phyloP scores from a whole-genome alignment of 2,329 filamentous ascomycete species.

The Fusarium cicatricum region DNA sequence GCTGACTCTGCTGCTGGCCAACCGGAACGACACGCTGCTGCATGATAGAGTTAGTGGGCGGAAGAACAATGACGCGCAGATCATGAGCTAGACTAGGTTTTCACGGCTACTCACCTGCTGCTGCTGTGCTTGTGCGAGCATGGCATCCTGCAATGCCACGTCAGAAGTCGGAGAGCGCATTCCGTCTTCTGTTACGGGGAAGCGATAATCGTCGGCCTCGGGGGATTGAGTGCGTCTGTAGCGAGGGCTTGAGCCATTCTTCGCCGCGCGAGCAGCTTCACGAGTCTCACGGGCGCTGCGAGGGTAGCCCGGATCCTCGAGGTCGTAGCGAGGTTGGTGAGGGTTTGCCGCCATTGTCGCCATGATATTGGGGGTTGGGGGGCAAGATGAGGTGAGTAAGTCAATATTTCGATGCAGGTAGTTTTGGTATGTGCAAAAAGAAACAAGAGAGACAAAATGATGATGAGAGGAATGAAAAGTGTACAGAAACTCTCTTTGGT shows the following conservation, averaged over 20 bases:
- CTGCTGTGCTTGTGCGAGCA: conserved; percentile 42
- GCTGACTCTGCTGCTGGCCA: conserved; percentile 30
- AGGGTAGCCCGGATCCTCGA: conserved; percentile 33
- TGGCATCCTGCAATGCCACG: conserved; percentile 42
- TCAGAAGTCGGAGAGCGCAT: conserved; percentile 40
- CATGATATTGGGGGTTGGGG: conserved; percentile 7
- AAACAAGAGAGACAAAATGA: not conserved
- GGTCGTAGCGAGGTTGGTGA: conserved; percentile 29
- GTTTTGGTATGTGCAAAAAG: not conserved
- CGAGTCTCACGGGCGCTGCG: conserved; percentile 40
- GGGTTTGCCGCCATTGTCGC: conserved; percentile 27
- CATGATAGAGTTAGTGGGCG: conserved; percentile 14
- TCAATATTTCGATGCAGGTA: too few species aligned
- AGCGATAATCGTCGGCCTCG: conserved; percentile 38
- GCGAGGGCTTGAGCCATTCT: conserved; percentile 36
- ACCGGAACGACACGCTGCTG: conserved; percentile 41
- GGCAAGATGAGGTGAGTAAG: not conserved
- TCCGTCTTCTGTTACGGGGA: conserved; percentile 33
- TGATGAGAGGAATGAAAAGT: conserved; percentile 6
- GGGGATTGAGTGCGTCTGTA: conserved; percentile 40
- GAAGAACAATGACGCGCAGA: conserved; percentile 23
- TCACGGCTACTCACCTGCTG: conserved; percentile 40
- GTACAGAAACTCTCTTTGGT: conserved; percentile 5
- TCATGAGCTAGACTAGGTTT: not conserved
- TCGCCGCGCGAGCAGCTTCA: conserved; percentile 35